Evolutionary conservation across 805 yeast genomes (phyloP), one percentile per base, ranked within the genome.

Genomic region (Ogataea philodendri): DNA sequence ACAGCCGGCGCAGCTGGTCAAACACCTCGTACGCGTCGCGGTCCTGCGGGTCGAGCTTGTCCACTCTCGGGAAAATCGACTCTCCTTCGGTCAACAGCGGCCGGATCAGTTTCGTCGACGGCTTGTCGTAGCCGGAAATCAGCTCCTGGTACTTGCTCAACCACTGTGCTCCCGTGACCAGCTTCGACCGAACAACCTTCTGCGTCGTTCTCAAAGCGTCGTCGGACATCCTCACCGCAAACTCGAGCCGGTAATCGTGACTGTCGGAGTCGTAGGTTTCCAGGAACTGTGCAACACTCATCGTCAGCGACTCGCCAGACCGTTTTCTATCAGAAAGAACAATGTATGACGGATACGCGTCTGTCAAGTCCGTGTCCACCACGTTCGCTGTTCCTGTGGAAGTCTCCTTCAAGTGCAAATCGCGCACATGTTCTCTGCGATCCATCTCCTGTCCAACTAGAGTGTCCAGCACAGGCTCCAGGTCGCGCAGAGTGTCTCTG

Each of bases 341-440:
- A 0, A 78, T 65, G 21, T 70, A 75, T 0, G 84, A 70, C 1
- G 85, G 83, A 28, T 69, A 78, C 1, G 75, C 62, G 24, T 68
- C 66, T 11, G 46, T 52, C 29, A 80, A 57, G 26, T 71, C 70
- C 16, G 71, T 71, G 55, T 81, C 88, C 1, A 84, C 65, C 5
- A 76, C 60, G 37, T 24, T 52, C 9, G 11, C 20, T n/a, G 25
- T n/a, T 2, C 33, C 24, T 9, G 27, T 24, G 14, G 22, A 30
- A 5, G 64, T 42, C 14, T 67, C 67, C 38, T 63, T 63, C 13
- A 54, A 47, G 8, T 59, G 57, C n/a, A 53, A 33, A 4, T 52
- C 36, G 30, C 72, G 54, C 1, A 77, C 46, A 11, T 52, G 42
- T 1, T 57, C 42, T 33, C 87, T 59, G 9, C 64, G 37, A 1